These are phyloP conservation scores for Thermochaetoides thermophila DNA, from an alignment of 495 filamentous ascomycete genomes.

Conservation along the genomic window DNA sequence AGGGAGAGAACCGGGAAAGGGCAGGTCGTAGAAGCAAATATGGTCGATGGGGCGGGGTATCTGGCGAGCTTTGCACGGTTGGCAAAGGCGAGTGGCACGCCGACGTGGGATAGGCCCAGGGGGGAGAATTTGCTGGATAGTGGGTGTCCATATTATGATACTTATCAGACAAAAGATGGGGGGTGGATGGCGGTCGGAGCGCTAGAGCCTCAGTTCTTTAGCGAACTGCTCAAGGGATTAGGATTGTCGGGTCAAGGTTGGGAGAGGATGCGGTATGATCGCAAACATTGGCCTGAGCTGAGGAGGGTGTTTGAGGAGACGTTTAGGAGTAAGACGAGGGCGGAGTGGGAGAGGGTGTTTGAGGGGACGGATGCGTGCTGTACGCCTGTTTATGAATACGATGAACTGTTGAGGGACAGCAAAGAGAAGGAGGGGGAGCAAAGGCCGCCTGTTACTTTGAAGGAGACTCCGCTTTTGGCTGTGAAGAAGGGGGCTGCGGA, in stretches of 20 bases:
- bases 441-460: slow-evolving; percentile 55
- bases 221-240: slow-evolving; percentile 47
- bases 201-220: slow-evolving; percentile 76
- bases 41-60: slow-evolving; percentile 81
- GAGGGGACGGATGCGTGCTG: slow-evolving; percentile 85
- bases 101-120: slow-evolving; percentile 43
- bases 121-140: slow-evolving; percentile 72
- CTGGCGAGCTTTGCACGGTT: slow-evolving; percentile 64
- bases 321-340: slow-evolving; percentile 61
- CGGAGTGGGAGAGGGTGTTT: slow-evolving; percentile 75
- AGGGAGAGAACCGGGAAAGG: slow-evolving; percentile 49
- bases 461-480: slow-evolving; percentile 45
- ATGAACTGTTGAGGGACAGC: slow-evolving; percentile 46
- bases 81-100: slow-evolving; percentile 29
- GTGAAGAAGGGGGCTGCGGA: slow-evolving; percentile 26
- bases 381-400: slow-evolving; percentile 65
- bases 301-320: slow-evolving; percentile 40
- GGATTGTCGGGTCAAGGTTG: slow-evolving; percentile 37
- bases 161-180: slow-evolving; percentile 72
- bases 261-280: slow-evolving; percentile 40
- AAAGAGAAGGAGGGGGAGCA: slow-evolving; percentile 49
- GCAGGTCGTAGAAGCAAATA: slow-evolving; percentile 86
- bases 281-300: slow-evolving; percentile 49
- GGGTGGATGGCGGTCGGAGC: slow-evolving; percentile 82
- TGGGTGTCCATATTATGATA: slow-evolving; percentile 77